Conservation (phyloP, 2,329 filamentous ascomycete species). For the Fragosphaeria purpurea region DNA sequence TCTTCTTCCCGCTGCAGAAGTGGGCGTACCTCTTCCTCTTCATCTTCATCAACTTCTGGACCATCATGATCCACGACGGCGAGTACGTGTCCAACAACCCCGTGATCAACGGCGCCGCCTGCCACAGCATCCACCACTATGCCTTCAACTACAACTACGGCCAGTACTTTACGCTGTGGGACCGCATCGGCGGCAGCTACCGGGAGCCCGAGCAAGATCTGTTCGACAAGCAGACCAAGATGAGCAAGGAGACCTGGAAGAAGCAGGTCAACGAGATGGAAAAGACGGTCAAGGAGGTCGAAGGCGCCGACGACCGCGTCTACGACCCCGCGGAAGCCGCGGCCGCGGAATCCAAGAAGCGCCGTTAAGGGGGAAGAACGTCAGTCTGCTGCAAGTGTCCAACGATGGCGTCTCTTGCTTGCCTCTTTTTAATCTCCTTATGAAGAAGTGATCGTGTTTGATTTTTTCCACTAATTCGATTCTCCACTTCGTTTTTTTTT, state of each 20-base stretch:
- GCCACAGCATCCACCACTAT: constrained; percentile 84
- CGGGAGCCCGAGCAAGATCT: constrained; percentile 75
- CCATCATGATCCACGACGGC: constrained; percentile 89
- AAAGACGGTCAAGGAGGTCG: constrained; percentile 62
- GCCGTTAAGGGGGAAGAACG: constrained; percentile 7
- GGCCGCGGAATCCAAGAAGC: constrained; percentile 37
- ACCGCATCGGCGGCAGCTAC: constrained; percentile 79
- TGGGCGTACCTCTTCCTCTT: constrained; percentile 79
- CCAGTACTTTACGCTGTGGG: constrained; percentile 88
- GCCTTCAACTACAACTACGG: constrained; percentile 90
- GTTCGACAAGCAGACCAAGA: constrained; percentile 77
- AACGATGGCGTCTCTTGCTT: no score
- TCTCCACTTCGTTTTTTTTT: not conserved
- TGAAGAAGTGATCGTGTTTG: no score
- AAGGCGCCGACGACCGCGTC: constrained; percentile 42
- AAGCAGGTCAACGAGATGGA: constrained; percentile 70
- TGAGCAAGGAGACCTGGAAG: constrained; percentile 70
- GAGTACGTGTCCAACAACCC: constrained; percentile 87
- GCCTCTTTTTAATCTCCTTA: no score
- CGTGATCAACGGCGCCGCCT: constrained; percentile 89
- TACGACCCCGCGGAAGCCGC: constrained; percentile 25
- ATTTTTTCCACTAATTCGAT: no score
- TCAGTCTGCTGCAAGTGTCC: not conserved
- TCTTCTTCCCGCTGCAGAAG: constrained; percentile 89
- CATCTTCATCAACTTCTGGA: constrained; percentile 93